phyloP scores from a whole-genome alignment of 495 filamentous ascomycete genomes.

The Podospora didyma region DNA sequence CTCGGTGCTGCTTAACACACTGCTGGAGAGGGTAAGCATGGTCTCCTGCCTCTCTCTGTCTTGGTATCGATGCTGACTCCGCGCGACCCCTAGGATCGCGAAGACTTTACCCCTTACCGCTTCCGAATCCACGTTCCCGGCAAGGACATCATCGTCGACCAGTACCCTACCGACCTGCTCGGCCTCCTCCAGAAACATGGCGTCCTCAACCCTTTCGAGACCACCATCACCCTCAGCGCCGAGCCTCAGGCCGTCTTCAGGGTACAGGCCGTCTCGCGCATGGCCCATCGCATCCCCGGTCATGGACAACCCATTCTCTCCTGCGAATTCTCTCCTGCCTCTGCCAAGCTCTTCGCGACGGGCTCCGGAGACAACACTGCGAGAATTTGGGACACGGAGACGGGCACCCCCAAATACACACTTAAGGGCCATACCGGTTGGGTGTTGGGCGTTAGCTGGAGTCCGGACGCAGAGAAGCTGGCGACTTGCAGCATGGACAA shows the following conservation, averaged over 20 bases:
- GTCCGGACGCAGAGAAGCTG: slow-evolving; percentile 73
- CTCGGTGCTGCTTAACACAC: slow-evolving; percentile 82
- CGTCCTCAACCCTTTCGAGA: slow-evolving; percentile 46
- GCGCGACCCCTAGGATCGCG: slow-evolving; percentile 46
- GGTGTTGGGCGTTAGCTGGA: slow-evolving; percentile 86
- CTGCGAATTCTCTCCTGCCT: slow-evolving; percentile 80
- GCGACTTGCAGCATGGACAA: slow-evolving; percentile 96
- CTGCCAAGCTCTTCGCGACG: slow-evolving; percentile 76
- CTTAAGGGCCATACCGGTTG: slow-evolving; percentile 91
- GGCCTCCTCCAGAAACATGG: slow-evolving; percentile 46
- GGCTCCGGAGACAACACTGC: slow-evolving; percentile 92
- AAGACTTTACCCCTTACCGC: slow-evolving; percentile 82
- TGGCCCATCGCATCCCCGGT: slow-evolving; percentile 81
- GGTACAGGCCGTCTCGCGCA: slow-evolving; percentile 86
- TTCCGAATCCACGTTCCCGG: slow-evolving; percentile 67
- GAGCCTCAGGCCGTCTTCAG: slow-evolving; percentile 93
- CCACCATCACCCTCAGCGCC: slow-evolving; percentile 66
- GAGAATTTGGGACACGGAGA: slow-evolving; percentile 93
- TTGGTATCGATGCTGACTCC: no score
- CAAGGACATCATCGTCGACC: slow-evolving; percentile 61
- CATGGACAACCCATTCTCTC: slow-evolving; percentile 91
- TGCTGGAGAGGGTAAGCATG: slow-evolving; percentile 50
- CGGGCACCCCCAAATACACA: slow-evolving; percentile 82
- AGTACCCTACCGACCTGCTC: slow-evolving; percentile 59
- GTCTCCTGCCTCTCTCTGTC: not conserved